These are phyloP conservation scores for Aspergillus pseudotamarii DNA, from an alignment of 2,329 filamentous ascomycete genomes.

Conservation along the genomic window DNA sequence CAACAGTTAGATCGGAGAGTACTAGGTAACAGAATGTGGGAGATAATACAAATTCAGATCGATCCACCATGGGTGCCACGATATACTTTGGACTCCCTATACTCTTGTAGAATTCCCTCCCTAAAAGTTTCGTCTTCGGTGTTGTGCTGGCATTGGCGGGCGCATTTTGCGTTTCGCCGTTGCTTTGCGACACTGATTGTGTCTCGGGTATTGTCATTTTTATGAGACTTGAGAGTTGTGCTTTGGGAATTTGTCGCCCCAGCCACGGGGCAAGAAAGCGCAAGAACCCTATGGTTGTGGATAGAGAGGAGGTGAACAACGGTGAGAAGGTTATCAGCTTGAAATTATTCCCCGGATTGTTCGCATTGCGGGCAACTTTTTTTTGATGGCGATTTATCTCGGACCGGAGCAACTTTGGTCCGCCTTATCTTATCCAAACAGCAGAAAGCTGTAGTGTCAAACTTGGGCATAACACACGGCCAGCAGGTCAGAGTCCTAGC, in stretches of 20 bases:
- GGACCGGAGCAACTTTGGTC: conserved; percentile 27
- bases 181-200: conserved; percentile 20
- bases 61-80: conserved; percentile 96
- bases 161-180: conserved; percentile 23
- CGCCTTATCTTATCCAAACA: conserved; percentile 34
- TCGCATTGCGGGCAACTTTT: conserved; percentile 23
- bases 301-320: conserved; percentile 1
- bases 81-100: conserved; percentile 89
- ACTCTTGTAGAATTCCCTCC: conserved; percentile 90
- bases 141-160: conserved; percentile 16
- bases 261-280: conserved; percentile 29
- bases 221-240: conserved; percentile 11
- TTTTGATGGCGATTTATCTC: conserved; percentile 24
- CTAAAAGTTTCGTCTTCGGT: conserved; percentile 66
- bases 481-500: too few relatives aligned
- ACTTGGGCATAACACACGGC: too few relatives aligned
- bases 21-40: not conserved
- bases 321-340: conserved; percentile 7
- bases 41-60: conserved; percentile 86
- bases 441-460: too few relatives aligned
- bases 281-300: conserved; percentile 35
- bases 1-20: conserved; percentile 17
- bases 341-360: conserved; percentile 8
- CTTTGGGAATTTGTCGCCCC: conserved; percentile 27
- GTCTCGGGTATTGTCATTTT: conserved; percentile 34